These are phyloP conservation scores for Paraleonurus japonicus DNA, from an alignment of 257 asterid genomes.

Conservation along the genomic window DNA sequence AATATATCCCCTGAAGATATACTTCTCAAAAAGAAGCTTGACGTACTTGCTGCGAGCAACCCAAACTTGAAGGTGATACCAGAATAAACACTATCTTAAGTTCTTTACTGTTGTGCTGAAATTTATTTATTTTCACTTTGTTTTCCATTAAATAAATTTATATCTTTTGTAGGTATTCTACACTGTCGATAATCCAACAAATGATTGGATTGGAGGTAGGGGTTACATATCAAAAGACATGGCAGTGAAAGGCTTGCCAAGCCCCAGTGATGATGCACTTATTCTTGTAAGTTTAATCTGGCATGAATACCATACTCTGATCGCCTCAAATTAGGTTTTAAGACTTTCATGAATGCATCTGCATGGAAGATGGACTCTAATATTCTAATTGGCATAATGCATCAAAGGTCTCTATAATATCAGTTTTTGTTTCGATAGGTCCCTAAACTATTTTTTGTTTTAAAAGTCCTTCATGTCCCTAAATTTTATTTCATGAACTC, in stretches of 20 bases:
- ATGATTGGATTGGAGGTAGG: constrained; percentile 83
- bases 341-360: constrained; percentile 11
- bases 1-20: constrained; percentile 97
- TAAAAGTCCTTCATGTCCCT: too few relatives aligned
- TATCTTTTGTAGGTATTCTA: constrained; percentile 60
- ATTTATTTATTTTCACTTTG: not conserved
- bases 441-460: too few relatives aligned
- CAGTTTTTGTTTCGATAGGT: too few relatives aligned
- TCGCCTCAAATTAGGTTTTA: not conserved
- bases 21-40: constrained; percentile 93
- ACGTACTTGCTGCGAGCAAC: constrained; percentile 70
- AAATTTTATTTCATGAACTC: too few relatives aligned
- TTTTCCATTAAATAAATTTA: not conserved
- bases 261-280: constrained; percentile 77
- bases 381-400: too few relatives aligned
- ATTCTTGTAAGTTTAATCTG: constrained; percentile 68
- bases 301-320: constrained; percentile 18
- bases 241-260: constrained; percentile 86
- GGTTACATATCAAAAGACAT: constrained; percentile 84
- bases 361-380: not conserved
- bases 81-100: constrained; percentile 17
- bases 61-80: constrained; percentile 77
- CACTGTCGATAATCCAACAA: constrained; percentile 86
- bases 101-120: not conserved
- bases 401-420: too few relatives aligned